Conservation (phyloP, 164 flowering plant genomes). For the Aristolochia contorta region DNA sequence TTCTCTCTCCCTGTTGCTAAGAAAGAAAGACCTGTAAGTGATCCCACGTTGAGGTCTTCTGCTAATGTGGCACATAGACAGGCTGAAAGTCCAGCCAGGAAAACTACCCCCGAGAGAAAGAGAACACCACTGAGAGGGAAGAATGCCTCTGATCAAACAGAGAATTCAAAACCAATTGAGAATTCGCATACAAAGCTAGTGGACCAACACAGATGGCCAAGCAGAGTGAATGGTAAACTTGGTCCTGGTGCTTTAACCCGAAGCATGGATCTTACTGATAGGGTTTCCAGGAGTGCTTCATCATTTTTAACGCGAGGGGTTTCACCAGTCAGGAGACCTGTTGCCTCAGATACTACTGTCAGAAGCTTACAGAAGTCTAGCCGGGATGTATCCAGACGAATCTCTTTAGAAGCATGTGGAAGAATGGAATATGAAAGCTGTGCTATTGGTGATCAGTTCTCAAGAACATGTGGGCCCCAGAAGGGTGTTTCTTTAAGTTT, state of each 20-base stretch:
- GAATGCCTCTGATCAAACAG: slow-evolving; percentile 55
- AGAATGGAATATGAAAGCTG: slow-evolving; percentile 16
- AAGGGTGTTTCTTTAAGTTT: slow-evolving; percentile 16
- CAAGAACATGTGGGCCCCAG: slow-evolving; percentile 11
- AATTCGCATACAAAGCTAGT: slow-evolving; percentile 39
- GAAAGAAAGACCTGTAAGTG: slow-evolving; percentile 63
- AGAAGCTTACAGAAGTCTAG: slow-evolving; percentile 31
- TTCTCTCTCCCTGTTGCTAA: slow-evolving; percentile 59
- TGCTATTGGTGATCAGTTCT: slow-evolving; percentile 26
- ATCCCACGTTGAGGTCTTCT: slow-evolving; percentile 59
- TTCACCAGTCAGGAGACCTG: slow-evolving; percentile 40
- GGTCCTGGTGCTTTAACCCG: slow-evolving; percentile 28
- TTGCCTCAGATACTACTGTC: no score
- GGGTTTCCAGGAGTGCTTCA: slow-evolving; percentile 14
- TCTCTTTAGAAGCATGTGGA: slow-evolving; percentile 25
- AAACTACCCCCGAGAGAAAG: slow-evolving; percentile 74
- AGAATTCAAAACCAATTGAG: slow-evolving; percentile 79
- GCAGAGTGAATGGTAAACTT: slow-evolving; percentile 52
- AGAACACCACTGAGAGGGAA: slow-evolving; percentile 80
- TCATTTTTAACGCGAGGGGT: slow-evolving; percentile 27
- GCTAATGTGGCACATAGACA: slow-evolving; percentile 57
- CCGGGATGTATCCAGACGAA: slow-evolving; percentile 28
- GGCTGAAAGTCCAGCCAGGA: slow-evolving; percentile 31
- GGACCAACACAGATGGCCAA: slow-evolving; percentile 84
- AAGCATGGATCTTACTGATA: slow-evolving; percentile 56